These are phyloP conservation scores for Colletotrichum godetiae DNA, from an alignment of 2,329 filamentous ascomycete genomes.

Conservation along the genomic window DNA sequence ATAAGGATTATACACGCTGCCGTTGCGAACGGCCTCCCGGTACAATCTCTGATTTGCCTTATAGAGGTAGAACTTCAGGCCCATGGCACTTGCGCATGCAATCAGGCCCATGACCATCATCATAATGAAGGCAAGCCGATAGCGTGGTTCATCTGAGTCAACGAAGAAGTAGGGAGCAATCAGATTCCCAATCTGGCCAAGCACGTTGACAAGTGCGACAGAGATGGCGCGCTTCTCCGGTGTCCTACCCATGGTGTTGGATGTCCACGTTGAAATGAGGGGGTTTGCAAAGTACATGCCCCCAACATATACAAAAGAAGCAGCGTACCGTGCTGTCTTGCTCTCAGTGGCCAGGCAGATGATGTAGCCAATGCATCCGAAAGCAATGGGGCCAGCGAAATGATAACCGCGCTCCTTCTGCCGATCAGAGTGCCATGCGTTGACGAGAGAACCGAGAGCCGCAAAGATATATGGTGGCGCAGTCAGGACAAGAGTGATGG, in stretches of 20 bases:
- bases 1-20: slow-evolving; percentile 37
- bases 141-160: slow-evolving; percentile 38
- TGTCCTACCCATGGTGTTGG: slow-evolving; percentile 38
- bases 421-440: slow-evolving; percentile 38
- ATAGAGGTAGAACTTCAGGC: slow-evolving; percentile 35
- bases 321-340: slow-evolving; percentile 36
- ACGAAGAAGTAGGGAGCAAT: slow-evolving; percentile 44
- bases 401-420: slow-evolving; percentile 39
- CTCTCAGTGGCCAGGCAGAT: slow-evolving; percentile 40
- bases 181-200: slow-evolving; percentile 39
- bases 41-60: slow-evolving; percentile 37
- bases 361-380: slow-evolving; percentile 41
- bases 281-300: slow-evolving; percentile 38
- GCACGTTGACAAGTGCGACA: slow-evolving; percentile 35
- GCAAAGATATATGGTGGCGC: slow-evolving; percentile 40
- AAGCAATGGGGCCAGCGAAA: slow-evolving; percentile 31
- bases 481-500: slow-evolving; percentile 39
- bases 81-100: slow-evolving; percentile 21
- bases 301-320: slow-evolving; percentile 38
- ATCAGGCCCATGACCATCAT: slow-evolving; percentile 37
- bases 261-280: slow-evolving; percentile 36
- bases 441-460: slow-evolving; percentile 34
- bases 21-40: slow-evolving; percentile 27
- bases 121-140: slow-evolving; percentile 39
- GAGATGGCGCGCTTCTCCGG: slow-evolving; percentile 41